A percentile compares a stretch with the other conserved stretches of the same genome.
phyloP scores from a whole-genome alignment of 345 rosid genomes.

The Populus tremula region DNA sequence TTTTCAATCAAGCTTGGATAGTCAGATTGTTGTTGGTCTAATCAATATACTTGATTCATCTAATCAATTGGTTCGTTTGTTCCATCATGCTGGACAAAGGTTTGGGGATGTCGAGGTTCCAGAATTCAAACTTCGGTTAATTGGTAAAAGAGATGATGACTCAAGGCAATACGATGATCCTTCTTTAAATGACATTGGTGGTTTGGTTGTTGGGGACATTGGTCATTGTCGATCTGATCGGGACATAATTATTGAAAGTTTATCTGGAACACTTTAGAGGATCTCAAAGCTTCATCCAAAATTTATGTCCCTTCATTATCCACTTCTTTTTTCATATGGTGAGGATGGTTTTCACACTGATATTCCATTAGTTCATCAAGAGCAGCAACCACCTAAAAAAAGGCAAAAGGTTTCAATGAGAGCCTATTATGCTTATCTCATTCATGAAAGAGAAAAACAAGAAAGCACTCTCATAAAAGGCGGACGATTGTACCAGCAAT shows the following conservation, averaged over 20 bases:
- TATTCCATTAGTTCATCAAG: too few species aligned
- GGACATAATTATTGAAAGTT: not conserved
- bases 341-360: not conserved
- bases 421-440: too few species aligned
- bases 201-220: not conserved
- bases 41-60: not conserved
- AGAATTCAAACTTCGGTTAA: not conserved
- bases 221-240: accelerated
- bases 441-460: too few species aligned
- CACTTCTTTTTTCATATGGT: not conserved
- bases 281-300: not conserved
- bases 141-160: not conserved
- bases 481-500: too few species aligned
- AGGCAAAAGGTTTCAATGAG: too few species aligned
- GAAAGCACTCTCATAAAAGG: too few species aligned
- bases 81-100: not conserved
- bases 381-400: too few species aligned
- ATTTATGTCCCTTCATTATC: not conserved
- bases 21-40: not conserved
- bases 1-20: not conserved
- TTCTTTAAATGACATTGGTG: not conserved
- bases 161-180: not conserved
- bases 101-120: too few species aligned
- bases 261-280: accelerated
- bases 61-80: not conserved